Percentiles rank a stretch among this genome's conserved stretches.
phyloP scores from a whole-genome alignment of 345 rosid genomes.

The Cardamine chenopodiifolia region DNA sequence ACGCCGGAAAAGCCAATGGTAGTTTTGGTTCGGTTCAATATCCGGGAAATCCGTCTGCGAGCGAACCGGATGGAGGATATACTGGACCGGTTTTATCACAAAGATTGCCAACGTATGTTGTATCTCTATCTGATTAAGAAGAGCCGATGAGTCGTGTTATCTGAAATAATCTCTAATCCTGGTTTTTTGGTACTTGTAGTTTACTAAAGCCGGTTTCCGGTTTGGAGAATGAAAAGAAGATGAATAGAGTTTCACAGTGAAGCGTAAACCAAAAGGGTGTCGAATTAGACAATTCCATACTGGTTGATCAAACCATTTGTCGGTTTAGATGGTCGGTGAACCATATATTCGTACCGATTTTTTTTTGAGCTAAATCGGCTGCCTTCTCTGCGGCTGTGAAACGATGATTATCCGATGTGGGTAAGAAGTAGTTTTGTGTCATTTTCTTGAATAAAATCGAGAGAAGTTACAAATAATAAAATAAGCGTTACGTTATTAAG shows the following conservation, averaged over 20 bases:
- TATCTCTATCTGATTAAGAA: not conserved
- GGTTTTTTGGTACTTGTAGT: conserved; percentile 44
- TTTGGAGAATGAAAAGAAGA: conserved; percentile 44
- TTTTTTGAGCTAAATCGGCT: not conserved
- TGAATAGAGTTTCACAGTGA: conserved; percentile 38
- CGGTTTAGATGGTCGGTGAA: conserved; percentile 37
- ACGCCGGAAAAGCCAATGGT: conserved; percentile 46
- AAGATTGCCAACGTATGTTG: conserved; percentile 52
- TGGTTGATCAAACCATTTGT: conserved; percentile 27
- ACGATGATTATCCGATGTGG: conserved; percentile 21
- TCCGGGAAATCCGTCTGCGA: conserved; percentile 53
- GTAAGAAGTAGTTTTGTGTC: conserved; percentile 17
- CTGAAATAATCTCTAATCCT: not conserved
- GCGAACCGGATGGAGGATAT: conserved; percentile 41
- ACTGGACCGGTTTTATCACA: conserved; percentile 38
- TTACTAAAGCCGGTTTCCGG: conserved; percentile 55
- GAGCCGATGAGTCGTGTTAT: not conserved
- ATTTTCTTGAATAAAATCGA: conserved; percentile 27
- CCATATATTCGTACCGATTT: conserved; percentile 27
- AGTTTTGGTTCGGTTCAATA: conserved; percentile 61
- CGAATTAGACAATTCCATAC: not conserved
- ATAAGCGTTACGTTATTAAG: not conserved
- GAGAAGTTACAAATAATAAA: conserved; percentile 19
- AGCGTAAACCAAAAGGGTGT: conserved; percentile 10
- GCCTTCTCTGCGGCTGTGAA: conserved; percentile 35